These are phyloP conservation scores for Solanum virginianum DNA, from an alignment of 257 asterid genomes.

Conservation along the genomic window DNA sequence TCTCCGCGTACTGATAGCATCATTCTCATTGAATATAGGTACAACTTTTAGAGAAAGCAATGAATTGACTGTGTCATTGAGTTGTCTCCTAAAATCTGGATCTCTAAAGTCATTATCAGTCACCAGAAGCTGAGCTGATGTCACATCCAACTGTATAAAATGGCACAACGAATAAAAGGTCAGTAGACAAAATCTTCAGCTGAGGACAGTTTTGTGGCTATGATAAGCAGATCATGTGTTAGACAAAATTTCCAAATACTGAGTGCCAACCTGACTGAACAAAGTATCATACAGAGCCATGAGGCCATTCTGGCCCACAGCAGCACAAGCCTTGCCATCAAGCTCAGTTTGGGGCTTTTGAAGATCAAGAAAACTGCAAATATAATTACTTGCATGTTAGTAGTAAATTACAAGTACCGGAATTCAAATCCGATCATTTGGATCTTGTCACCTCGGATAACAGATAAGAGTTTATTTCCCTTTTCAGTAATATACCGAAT, in stretches of 20 bases:
- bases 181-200: not conserved
- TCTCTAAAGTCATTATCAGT: conserved; percentile 71
- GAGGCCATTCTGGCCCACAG: conserved; percentile 97
- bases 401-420: not conserved
- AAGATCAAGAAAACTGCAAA: conserved; percentile 82
- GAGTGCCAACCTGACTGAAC: conserved; percentile 73
- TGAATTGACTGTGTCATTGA: conserved; percentile 45
- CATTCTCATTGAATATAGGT: conserved; percentile 78
- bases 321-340: conserved; percentile 98
- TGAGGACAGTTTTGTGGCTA: not conserved
- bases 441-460: not conserved
- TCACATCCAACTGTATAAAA: conserved; percentile 46
- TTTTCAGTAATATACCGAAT: not conserved
- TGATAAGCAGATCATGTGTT: not conserved
- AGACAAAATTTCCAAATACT: not conserved
- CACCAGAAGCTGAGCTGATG: conserved; percentile 77
- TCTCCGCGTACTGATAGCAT: conserved; percentile 63
- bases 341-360: conserved; percentile 93
- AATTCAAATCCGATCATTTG: not conserved
- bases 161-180: not conserved
- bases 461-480: not conserved
- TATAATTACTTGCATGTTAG: not conserved
- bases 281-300: conserved; percentile 91
- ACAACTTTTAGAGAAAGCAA: conserved; percentile 51
- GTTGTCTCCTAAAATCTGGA: conserved; percentile 58